phyloP scores from a whole-genome alignment of 2,329 filamentous ascomycete species.

The Botryotinia convoluta region DNA sequence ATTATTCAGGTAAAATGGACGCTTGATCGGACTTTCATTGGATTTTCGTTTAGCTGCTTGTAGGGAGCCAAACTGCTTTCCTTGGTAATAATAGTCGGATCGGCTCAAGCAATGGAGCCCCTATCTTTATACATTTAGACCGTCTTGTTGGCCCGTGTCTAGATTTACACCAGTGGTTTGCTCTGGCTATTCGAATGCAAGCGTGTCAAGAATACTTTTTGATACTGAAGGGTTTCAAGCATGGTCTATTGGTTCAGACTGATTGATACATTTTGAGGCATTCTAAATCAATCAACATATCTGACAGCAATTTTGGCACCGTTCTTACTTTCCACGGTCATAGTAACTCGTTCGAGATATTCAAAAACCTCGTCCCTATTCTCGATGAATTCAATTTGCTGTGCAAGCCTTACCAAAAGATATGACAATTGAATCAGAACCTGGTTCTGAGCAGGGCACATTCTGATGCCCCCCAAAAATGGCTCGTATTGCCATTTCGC shows the following conservation, averaged over 20 bases:
- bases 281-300: not conserved
- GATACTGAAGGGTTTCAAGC: no score
- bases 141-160: no score
- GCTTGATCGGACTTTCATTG: not conserved
- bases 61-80: not conserved
- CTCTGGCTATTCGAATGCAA: no score
- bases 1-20: not conserved
- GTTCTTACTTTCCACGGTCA: constrained; percentile 18
- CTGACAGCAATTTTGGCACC: constrained; percentile 14
- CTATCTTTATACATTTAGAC: no score
- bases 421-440: constrained; percentile 38
- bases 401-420: constrained; percentile 28
- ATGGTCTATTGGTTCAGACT: no score
- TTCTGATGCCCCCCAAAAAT: constrained; percentile 39
- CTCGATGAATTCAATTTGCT: constrained; percentile 34
- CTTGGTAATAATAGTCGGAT: not conserved
- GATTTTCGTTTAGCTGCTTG: not conserved
- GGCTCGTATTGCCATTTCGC: constrained; percentile 37
- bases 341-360: constrained; percentile 11
- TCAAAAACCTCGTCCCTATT: constrained; percentile 27
- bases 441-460: constrained; percentile 39
- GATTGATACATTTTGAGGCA: no score
- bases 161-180: no score
- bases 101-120: no score
- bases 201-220: no score